phyloP scores from a whole-genome alignment of 176 grass and related monocot species.

The Lolium perenne region DNA sequence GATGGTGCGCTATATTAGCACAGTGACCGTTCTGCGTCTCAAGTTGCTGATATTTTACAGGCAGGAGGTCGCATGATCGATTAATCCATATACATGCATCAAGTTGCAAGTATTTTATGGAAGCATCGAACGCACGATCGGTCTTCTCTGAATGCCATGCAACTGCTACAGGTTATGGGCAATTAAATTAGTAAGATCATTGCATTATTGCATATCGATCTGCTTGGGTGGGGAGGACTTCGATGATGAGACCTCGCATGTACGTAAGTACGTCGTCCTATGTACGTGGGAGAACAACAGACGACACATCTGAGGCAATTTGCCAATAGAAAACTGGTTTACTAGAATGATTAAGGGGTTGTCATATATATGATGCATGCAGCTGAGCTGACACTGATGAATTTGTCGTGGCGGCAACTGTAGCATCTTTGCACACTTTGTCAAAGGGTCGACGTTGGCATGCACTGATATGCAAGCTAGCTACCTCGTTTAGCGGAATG shows the following conservation, averaged over 20 bases:
- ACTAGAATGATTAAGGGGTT: neutral
- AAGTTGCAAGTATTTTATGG: neutral
- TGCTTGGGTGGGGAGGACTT: neutral
- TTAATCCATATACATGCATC: neutral
- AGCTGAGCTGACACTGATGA: neutral
- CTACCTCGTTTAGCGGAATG: neutral
- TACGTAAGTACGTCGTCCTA: neutral
- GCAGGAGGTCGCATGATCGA: neutral
- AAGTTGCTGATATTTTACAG: constrained; percentile 1
- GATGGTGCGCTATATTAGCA: neutral
- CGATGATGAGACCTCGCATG: neutral
- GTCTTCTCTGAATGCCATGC: neutral
- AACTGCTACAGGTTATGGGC: neutral
- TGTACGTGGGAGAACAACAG: constrained; percentile 39
- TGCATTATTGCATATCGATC: neutral
- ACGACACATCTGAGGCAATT: constrained; percentile 40
- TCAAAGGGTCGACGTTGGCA: constrained; percentile 23
- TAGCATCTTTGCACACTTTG: neutral
- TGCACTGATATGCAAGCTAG: neutral
- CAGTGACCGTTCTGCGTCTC: neutral
- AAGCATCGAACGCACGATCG: neutral
- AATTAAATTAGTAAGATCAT: neutral
- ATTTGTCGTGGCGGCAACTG: neutral
- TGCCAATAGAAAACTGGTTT: neutral
- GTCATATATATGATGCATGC: neutral